Evolutionary conservation across 78 protist species (phyloP).

Genomic region (Polysphondylium violaceum): DNA sequence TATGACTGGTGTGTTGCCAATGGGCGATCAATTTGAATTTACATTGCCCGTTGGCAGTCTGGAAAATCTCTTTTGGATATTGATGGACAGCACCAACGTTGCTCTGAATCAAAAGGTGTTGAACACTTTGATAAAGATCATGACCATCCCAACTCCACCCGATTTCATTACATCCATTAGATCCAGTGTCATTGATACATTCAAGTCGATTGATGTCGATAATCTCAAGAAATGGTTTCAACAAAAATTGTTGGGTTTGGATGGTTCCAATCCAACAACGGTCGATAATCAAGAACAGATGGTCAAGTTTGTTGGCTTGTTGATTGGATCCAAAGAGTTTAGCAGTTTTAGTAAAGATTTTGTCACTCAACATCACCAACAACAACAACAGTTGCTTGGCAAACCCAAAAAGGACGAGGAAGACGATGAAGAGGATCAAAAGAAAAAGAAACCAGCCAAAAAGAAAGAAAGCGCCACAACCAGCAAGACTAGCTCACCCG

Average conservation of each 20-base stretch:
- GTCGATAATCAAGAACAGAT: constrained; percentile 39
- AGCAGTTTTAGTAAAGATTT: neutral
- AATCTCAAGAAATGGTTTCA: constrained; percentile 36
- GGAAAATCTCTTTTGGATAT: neutral
- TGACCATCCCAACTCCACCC: constrained; percentile 37
- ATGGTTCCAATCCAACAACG: neutral
- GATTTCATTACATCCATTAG: constrained; percentile 40
- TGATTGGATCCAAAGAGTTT: constrained; percentile 42
- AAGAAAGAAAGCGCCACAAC: neutral
- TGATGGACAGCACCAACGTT: neutral
- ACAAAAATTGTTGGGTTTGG: constrained; percentile 40
- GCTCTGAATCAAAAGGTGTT: constrained; percentile 27
- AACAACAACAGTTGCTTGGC: neutral
- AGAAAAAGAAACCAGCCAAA: constrained; percentile 27
- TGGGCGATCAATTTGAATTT: constrained; percentile 29
- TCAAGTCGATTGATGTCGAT: neutral
- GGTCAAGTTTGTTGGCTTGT: constrained; percentile 34
- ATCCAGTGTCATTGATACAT: neutral
- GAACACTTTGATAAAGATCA: neutral
- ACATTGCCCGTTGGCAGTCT: constrained; percentile 36
- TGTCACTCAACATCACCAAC: neutral
- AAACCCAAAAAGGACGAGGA: neutral
- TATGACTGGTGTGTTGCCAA: constrained; percentile 22
- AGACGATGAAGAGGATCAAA: neutral
- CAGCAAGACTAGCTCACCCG: constrained; percentile 3